Evolutionary conservation across 495 filamentous ascomycete species (phyloP).

Genomic region (Hypoxylon intermedium): DNA sequence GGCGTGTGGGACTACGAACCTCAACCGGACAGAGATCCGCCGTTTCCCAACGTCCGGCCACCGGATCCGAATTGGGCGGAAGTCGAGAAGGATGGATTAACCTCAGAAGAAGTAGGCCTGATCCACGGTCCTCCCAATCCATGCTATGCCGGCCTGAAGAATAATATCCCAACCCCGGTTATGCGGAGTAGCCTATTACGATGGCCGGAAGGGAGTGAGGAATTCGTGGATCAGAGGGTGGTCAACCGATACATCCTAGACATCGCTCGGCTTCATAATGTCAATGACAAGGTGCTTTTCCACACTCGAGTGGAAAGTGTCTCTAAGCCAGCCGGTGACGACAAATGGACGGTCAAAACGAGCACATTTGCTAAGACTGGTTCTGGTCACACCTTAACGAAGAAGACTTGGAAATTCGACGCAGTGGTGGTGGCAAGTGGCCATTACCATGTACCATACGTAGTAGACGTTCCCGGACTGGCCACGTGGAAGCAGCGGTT

Average conservation of each 20-base stretch:
- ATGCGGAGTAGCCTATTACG: conserved; percentile 64
- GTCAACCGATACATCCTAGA: conserved; percentile 67
- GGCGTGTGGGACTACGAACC: conserved; percentile 74
- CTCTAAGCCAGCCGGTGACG: conserved; percentile 48
- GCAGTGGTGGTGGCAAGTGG: conserved; percentile 65
- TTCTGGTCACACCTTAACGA: conserved; percentile 24
- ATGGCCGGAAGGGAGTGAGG: conserved; percentile 66
- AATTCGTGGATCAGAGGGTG: conserved; percentile 61
- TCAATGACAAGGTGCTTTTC: conserved; percentile 58
- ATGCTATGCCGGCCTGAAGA: conserved; percentile 66
- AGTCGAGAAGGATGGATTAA: conserved; percentile 38
- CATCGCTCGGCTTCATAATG: conserved; percentile 56
- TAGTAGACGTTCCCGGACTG: conserved; percentile 64
- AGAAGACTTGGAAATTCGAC: conserved; percentile 57
- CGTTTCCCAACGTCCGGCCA: conserved; percentile 62
- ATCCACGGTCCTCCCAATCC: conserved; percentile 49
- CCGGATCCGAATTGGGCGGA: conserved; percentile 40
- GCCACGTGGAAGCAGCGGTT: conserved; percentile 59
- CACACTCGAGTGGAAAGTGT: conserved; percentile 65
- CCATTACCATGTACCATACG: conserved; percentile 63
- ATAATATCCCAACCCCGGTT: conserved; percentile 69
- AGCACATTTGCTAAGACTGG: conserved; percentile 41
- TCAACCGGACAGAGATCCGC: conserved; percentile 61
- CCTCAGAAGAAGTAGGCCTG: conserved; percentile 29
- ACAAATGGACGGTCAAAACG: conserved; percentile 59